A percentile compares a stretch with the other conserved stretches of the same genome.
phyloP scores from a whole-genome alignment of 2,329 filamentous ascomycete genomes.

The Xylariaceae sp. region DNA sequence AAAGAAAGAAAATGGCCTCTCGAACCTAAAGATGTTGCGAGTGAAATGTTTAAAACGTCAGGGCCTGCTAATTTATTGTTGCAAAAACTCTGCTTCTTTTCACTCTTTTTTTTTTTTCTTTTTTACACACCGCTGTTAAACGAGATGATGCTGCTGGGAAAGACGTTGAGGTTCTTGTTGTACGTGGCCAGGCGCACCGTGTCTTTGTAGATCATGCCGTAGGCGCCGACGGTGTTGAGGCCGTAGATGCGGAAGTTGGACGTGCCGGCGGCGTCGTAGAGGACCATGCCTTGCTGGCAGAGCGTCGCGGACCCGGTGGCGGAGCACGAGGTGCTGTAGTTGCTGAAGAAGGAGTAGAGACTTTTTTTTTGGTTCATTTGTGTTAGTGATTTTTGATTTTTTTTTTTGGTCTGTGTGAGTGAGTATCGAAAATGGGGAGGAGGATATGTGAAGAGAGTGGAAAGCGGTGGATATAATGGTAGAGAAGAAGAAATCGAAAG shows the following conservation, averaged over 20 bases:
- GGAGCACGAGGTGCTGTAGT: slow-evolving; percentile 50
- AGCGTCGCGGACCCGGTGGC: slow-evolving; percentile 35
- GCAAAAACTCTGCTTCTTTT: background rate
- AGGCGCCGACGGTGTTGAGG: slow-evolving; percentile 23
- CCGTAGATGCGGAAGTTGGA: slow-evolving; percentile 23
- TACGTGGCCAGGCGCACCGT: slow-evolving; percentile 22
- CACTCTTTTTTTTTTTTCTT: background rate
- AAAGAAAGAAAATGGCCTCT: too few species aligned
- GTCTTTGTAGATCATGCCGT: slow-evolving; percentile 24
- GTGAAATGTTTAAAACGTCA: too few species aligned
- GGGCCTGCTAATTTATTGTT: too few species aligned
- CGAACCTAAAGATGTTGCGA: too few species aligned
- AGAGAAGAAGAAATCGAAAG: background rate
- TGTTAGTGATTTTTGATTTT: background rate
- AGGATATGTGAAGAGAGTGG: too few species aligned
- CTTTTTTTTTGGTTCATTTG: slow-evolving; percentile 7
- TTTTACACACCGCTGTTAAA: slow-evolving; percentile 17
- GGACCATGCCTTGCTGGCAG: slow-evolving; percentile 42
- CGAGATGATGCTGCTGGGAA: slow-evolving; percentile 22
- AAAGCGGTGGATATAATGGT: background rate
- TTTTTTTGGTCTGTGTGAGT: too few species aligned
- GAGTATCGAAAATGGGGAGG: too few species aligned
- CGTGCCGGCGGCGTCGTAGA: slow-evolving; percentile 22
- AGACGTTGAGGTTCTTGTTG: slow-evolving; percentile 23
- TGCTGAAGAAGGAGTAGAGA: slow-evolving; percentile 63